Conservation (phyloP, 768 basidiomycete species). For the Xerocomus potaroensis region DNA sequence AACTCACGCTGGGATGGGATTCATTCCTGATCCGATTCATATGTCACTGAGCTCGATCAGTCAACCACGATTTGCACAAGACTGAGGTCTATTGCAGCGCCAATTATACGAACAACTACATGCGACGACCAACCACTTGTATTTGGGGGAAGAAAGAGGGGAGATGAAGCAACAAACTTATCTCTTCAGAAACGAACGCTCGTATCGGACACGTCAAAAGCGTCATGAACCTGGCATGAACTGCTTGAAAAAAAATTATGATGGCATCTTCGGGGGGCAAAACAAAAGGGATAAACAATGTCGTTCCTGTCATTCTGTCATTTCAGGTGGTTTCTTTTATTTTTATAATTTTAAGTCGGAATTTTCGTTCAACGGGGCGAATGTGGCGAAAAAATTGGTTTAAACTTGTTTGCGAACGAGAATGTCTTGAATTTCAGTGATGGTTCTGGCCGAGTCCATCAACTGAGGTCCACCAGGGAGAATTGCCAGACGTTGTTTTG, state of each 20-base stretch:
- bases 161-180: conserved; percentile 10
- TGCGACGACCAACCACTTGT: conserved; percentile 10
- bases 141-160: not conserved
- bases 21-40: not conserved
- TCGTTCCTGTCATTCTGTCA: not conserved
- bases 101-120: conserved; percentile 21
- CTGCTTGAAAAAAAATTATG: not conserved
- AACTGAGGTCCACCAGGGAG: conserved; percentile 68
- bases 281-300: conserved; percentile 3
- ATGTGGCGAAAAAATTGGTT: conserved; percentile 1
- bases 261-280: not conserved
- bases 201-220: conserved; percentile 10
- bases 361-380: conserved; percentile 1
- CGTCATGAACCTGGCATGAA: conserved; percentile 28
- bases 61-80: not conserved
- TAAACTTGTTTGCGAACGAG: conserved; percentile 43
- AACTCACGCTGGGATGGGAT: not conserved
- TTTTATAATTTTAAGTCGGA: not conserved
- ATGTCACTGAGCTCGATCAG: not conserved
- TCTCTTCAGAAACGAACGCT: conserved; percentile 4
- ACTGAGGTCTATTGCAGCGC: not conserved
- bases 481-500: conserved; percentile 74
- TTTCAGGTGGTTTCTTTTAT: not conserved
- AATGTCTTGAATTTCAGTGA: conserved; percentile 73
- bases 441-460: conserved; percentile 63